phyloP scores from a whole-genome alignment of 768 basidiomycete genomes.

The Suillus paluster region DNA sequence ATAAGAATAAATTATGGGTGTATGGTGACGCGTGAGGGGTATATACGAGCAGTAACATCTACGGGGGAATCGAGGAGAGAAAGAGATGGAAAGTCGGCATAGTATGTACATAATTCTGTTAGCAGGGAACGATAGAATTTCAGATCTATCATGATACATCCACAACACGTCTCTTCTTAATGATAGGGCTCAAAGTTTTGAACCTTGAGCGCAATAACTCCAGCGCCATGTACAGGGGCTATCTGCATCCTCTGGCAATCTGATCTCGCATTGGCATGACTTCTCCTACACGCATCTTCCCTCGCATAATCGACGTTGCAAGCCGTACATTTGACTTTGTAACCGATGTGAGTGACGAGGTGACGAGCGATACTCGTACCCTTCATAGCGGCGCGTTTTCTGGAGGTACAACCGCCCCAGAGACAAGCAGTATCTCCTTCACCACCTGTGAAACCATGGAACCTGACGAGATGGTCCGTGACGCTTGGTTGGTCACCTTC shows the following conservation, averaged over 20 bases:
- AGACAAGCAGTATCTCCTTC: constrained; percentile 35
- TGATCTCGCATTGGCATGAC: constrained; percentile 30
- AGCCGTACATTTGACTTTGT: constrained; percentile 31
- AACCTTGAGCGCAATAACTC: constrained; percentile 33
- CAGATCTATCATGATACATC: constrained; percentile 18
- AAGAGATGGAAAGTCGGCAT: neutral
- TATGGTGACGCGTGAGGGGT: neutral
- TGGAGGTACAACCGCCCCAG: constrained; percentile 31
- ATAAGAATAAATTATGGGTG: neutral
- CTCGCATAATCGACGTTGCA: constrained; percentile 38
- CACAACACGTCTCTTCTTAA: constrained; percentile 37
- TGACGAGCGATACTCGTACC: constrained; percentile 38
- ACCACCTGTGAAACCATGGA: constrained; percentile 34
- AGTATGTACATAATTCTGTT: neutral
- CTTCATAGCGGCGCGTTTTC: constrained; percentile 29
- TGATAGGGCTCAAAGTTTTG: constrained; percentile 21
- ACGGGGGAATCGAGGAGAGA: neutral
- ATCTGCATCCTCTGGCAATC: constrained; percentile 18
- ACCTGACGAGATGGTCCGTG: constrained; percentile 36
- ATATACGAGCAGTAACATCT: neutral
- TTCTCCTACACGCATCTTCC: constrained; percentile 39
- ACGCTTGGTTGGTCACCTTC: constrained; percentile 39
- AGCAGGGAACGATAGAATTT: neutral
- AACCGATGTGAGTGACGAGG: constrained; percentile 37
- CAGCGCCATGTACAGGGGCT: neutral